Base-by-base conservation (phyloP, 306 rosid species). In the Rosa lucieae region DNA sequence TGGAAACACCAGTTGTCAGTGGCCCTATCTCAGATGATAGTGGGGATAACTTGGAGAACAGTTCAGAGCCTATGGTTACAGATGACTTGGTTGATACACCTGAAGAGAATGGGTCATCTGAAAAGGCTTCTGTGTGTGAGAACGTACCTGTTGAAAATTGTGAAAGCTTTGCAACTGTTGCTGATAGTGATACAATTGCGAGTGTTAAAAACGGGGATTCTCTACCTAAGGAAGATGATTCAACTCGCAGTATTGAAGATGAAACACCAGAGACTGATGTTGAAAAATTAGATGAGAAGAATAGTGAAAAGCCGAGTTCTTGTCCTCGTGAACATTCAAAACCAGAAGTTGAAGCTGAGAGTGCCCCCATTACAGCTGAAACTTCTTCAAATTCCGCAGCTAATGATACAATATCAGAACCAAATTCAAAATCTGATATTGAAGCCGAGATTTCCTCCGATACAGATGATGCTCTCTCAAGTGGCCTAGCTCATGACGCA, bases 21-120 rank as follows among this genome's bases (percentile, higher is more conserved):
- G 75, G 66, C 62, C 52, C 73, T 67, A 48, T 35, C 63, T 39
- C 77, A 66, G 77, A 67, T 47, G 43, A 71, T 47, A 79, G 3
- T 26, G 78, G 70, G 43, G 77, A 85, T 49, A 69, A 59, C 84
- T 67, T 79, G 74, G 82, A 76, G 67, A 75, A 47, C 77, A 78
- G 67, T 56, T 70, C 76, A 62, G 85, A 63, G 59, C 79, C 76
- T 10, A 6, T 70, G 44, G 40, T 71, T 77, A 53, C 70, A 37
- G 48, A 69, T 77, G 78, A 74, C 72, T 58, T 29, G 51, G 80
- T 79, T 67, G 77, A 67, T 76, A 52, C 74, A n/a, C 56, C 75
- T 2, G 80, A 71, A 77, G 80, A 55, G 63, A 69, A 39, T 69
- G 70, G 61, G 69, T 26, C 37, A n/a, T 35, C 47, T 80, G 76